Base-by-base conservation (phyloP, 257 asterid genomes). In the Gentiana macrophylla region DNA sequence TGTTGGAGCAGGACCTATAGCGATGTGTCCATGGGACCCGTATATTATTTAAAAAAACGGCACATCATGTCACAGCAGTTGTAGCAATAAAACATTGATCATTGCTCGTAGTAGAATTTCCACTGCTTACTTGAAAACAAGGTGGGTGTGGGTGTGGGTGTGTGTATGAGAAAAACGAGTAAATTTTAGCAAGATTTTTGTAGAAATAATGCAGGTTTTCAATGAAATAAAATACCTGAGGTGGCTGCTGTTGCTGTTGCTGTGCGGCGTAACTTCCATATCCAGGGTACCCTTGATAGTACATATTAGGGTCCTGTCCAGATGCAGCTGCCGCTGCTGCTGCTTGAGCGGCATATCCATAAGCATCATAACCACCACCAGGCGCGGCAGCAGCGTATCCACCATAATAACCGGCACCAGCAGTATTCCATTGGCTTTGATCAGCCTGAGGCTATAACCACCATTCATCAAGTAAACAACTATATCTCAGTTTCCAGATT, bases 201-300 rank as follows among this genome's bases (percentile, higher is more conserved):
- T 4, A 43, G 48, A 43, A 10, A 43, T 43, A 10, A 43, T 4
- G 48, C 10, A 4, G 48, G 48, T 43, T 10, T 43, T 43, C 8
- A 43, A 43, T 43, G 6, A 10, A 43, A 43, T 10, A 12, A 2
- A 9, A 33, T 56, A 56, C 61, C 61, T 56, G 61, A 43, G 61
- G 49, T 15, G 44, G 61, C 61, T 53, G 58, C 58, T 56, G 59
- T 94, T 88, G 94, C 38, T 80, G 94, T 50, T 86, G 89, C 65
- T 80, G 96, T 59, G 83, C 91, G 67, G 83, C 95, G 63, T 84
- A 88, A 72, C 74, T 82, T 8, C 79, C 67, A 74, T 88, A 88
- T 62, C 89, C 94, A 15, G 94, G 85, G 72, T 84, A 79, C 56
- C 89, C 84, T 52, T 83, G 94, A 53, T 88, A 88, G 52, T 88